These are phyloP conservation scores for Copromyces sp. DNA, from an alignment of 495 filamentous ascomycete species.

Conservation along the genomic window DNA sequence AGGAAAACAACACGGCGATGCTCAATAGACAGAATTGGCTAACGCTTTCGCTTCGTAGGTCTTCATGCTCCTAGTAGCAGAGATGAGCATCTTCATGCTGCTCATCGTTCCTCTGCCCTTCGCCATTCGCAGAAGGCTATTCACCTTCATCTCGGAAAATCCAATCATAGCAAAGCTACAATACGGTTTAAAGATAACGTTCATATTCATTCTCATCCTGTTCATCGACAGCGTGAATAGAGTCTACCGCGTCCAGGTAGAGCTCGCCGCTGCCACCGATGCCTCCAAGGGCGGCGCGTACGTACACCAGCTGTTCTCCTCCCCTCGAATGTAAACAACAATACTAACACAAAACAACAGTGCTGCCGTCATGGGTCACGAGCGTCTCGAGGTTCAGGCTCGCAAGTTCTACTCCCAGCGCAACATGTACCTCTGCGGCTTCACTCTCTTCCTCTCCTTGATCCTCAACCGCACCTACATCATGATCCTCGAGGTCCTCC, in stretches of 20 bases:
- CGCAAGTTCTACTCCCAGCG: slow-evolving; percentile 99
- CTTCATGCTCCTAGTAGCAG: slow-evolving; percentile 79
- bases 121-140: slow-evolving; percentile 74
- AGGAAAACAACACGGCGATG: background rate
- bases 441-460: slow-evolving; percentile 95
- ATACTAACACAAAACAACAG: slow-evolving; percentile 21
- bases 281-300: slow-evolving; percentile 20
- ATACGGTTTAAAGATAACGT: slow-evolving; percentile 69
- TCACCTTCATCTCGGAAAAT: slow-evolving; percentile 82
- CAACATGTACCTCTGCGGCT: slow-evolving; percentile 99
- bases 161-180: slow-evolving; percentile 46
- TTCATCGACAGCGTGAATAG: slow-evolving; percentile 99
- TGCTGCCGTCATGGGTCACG: slow-evolving; percentile 68
- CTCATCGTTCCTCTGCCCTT: slow-evolving; percentile 90
- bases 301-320: slow-evolving; percentile 7
- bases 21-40: slow-evolving; percentile 4
- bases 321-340: background rate
- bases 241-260: slow-evolving; percentile 90
- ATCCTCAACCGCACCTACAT: slow-evolving; percentile 98
- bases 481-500: slow-evolving; percentile 90
- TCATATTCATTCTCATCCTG: slow-evolving; percentile 95
- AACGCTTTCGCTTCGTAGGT: slow-evolving; percentile 50
- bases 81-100: slow-evolving; percentile 89
- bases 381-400: slow-evolving; percentile 95
- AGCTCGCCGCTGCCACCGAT: slow-evolving; percentile 54